These are phyloP conservation scores for Cystofilobasidium capitatum DNA, from an alignment of 768 basidiomycete species.

Conservation along the genomic window DNA sequence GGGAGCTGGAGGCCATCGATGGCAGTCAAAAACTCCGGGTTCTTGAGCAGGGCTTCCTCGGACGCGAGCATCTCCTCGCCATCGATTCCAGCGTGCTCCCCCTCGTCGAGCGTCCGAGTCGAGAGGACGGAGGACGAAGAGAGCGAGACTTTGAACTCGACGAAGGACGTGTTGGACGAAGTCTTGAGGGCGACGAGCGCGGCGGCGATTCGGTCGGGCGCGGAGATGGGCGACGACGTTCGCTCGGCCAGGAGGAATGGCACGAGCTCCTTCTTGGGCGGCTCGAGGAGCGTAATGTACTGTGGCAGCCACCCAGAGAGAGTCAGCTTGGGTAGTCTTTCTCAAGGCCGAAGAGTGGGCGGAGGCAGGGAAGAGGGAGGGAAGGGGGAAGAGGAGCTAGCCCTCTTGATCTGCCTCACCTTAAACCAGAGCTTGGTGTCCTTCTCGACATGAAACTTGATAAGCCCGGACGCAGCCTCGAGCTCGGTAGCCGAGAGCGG, in stretches of 20 bases:
- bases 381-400: too few relatives aligned
- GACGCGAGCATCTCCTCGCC: slow-evolving; percentile 21
- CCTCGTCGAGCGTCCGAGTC: background rate
- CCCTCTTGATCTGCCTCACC: too few relatives aligned
- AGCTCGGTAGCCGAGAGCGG: slow-evolving; percentile 9
- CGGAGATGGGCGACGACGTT: background rate
- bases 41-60: slow-evolving; percentile 6
- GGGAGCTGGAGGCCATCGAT: slow-evolving; percentile 13
- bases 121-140: background rate
- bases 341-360: too few relatives aligned
- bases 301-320: too few relatives aligned
- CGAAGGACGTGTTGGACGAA: background rate
- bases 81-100: slow-evolving; percentile 1
- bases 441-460: background rate
- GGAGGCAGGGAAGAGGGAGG: too few relatives aligned
- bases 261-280: slow-evolving; percentile 14
- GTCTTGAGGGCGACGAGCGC: background rate
- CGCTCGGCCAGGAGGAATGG: slow-evolving; percentile 7
- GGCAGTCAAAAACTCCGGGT: background rate
- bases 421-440: slow-evolving; percentile 15
- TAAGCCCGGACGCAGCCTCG: background rate
- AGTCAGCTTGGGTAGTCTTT: too few relatives aligned
- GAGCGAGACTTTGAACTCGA: background rate
- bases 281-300: slow-evolving; percentile 11
- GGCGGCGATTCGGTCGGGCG: background rate